A percentile compares a stretch with the other conserved stretches of the same genome.
Conservation (phyloP, 495 filamentous ascomycete species). For the Lophiotrema nucula region DNA sequence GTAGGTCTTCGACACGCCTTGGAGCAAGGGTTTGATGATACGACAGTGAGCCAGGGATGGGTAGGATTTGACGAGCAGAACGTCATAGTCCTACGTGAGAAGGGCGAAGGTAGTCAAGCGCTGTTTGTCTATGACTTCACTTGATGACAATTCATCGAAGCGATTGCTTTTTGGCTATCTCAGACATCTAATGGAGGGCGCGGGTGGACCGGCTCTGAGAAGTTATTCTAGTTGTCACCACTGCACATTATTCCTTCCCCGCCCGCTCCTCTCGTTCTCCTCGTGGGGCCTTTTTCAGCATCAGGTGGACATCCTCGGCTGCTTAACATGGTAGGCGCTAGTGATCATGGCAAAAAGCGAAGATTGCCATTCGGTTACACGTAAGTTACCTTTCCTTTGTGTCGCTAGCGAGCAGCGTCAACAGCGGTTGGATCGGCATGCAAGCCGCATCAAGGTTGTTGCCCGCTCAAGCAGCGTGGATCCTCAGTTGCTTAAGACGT, state of each 20-base stretch:
- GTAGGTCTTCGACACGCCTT: conserved; percentile 31
- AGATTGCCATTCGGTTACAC: conserved; percentile 2
- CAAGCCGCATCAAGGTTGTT: background rate
- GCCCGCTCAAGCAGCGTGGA: background rate
- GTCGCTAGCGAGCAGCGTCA: conserved; percentile 2
- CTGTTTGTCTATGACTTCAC: conserved; percentile 93
- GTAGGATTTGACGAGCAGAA: conserved; percentile 93
- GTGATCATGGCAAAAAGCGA: background rate
- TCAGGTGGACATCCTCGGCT: too few species aligned
- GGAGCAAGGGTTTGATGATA: conserved; percentile 31
- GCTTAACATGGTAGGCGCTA: background rate
- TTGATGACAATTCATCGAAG: conserved; percentile 47
- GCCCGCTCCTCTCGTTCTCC: too few species aligned
- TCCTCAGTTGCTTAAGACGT: background rate
- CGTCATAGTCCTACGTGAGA: conserved; percentile 80
- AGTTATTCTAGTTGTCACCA: too few species aligned
- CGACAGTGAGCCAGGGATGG: conserved; percentile 56
- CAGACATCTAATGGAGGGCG: too few species aligned
- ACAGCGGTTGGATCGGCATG: conserved; percentile 2
- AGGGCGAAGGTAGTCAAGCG: conserved; percentile 61
- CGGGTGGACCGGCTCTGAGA: too few species aligned
- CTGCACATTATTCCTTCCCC: too few species aligned
- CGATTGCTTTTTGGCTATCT: too few species aligned
- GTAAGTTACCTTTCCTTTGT: conserved; percentile 6
- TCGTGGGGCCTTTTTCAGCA: too few species aligned